Base-by-base conservation (phyloP, 2,329 filamentous ascomycete genomes). In the Bipolaris cookei region DNA sequence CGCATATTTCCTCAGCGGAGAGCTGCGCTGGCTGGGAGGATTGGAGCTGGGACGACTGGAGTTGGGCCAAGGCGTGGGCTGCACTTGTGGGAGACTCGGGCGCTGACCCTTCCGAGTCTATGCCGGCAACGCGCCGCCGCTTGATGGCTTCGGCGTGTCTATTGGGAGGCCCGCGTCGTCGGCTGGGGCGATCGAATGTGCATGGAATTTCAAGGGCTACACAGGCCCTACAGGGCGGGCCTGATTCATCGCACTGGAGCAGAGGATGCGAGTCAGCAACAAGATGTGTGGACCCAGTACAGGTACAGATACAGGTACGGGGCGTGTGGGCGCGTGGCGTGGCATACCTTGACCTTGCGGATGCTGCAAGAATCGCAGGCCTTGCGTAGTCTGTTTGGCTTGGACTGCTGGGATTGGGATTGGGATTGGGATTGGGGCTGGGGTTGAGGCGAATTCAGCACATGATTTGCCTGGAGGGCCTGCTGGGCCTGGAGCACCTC, bases 1-100 rank as follows among this genome's bases (percentile, higher is more conserved):
- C 88, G 38, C 88, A 90, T 59, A 93, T 92, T 1, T 84, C 81
- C 70, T 93, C 90, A 45, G 88, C 83, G 3, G 84, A 85, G 8
- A 84, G 73, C 39, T 79, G 76, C 18, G 70, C 69, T 16, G 81
- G 76, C 4, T 78, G 76, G 58, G 78, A 77, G 14, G 79, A 78
- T 25, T 80, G 77, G 38, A 83, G 28, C 28, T 30, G 28, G 58
- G 79, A 78, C 14, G 79, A 78, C 30, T 80, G 77, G 38, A 83
- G 78, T 45, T 81, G 78, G 28, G 82, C 80, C 20, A 84, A 77
- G 30, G 82, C 81, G 54, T 84, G 81, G 32, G 81, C 82, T 39
- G 82, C 82, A 66, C 83, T 79, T 11, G 82, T 83, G 16, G 82
- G 82, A 5, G 82, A 84, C 25, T 81, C 79, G 35, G 79, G 78